Conservation (phyloP, 2,329 filamentous ascomycete genomes). For the Ceratocystis albifundus region DNA sequence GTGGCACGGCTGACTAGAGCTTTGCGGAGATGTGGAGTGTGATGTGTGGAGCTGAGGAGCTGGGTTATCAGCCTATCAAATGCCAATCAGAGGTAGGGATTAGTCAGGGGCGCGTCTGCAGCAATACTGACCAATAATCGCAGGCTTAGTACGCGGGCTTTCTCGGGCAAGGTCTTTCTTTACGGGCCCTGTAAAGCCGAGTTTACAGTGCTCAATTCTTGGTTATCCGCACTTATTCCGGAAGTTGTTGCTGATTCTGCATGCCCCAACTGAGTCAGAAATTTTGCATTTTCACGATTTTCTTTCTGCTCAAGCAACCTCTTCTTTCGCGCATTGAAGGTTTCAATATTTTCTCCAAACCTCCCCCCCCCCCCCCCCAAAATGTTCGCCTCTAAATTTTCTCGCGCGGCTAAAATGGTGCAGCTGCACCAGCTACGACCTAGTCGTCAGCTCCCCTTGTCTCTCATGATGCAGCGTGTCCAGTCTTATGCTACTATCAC, state of each 20-base stretch:
- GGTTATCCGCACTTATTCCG: conserved; percentile 13
- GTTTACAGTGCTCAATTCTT: neutral
- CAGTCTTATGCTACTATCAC: conserved; percentile 64
- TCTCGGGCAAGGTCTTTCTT: conserved; percentile 17
- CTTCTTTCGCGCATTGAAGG: conserved; percentile 1
- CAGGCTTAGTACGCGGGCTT: conserved; percentile 16
- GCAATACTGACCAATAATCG: conserved; percentile 20
- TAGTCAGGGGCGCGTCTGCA: conserved; percentile 17
- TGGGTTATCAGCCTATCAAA: conserved; percentile 7
- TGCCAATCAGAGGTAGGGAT: conserved; percentile 21
- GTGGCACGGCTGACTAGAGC: conserved; percentile 7
- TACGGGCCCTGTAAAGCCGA: neutral
- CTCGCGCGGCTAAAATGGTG: conserved; percentile 36
- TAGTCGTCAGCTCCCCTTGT: conserved; percentile 34
- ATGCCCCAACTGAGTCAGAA: conserved; percentile 16
- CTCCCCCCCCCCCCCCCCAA: no score
- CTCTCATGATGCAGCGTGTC: conserved; percentile 42
- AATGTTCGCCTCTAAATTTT: conserved; percentile 37
- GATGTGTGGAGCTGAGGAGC: conserved; percentile 13
- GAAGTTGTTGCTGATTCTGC: conserved; percentile 15
- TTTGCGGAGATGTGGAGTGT: conserved; percentile 9
- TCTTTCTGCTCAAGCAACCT: neutral
- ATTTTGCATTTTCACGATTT: conserved; percentile 12
- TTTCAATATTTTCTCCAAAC: neutral
- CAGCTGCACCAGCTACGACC: conserved; percentile 33